Percentiles rank a stretch among this genome's conserved stretches.
Evolutionary conservation across 345 rosid genomes (phyloP).

Genomic region (Gossypium sturtianum): DNA sequence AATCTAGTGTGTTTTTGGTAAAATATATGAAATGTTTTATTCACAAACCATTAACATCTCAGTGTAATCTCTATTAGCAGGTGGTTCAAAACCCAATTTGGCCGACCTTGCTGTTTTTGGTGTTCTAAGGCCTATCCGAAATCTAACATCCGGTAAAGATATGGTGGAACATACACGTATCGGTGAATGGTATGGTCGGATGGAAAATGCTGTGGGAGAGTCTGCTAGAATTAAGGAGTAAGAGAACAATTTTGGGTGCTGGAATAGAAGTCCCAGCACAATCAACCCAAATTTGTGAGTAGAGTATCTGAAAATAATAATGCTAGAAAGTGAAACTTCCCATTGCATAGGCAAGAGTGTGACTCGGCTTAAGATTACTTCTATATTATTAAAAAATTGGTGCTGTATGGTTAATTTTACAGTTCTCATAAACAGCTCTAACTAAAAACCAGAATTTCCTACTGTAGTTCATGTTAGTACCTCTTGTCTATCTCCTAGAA

Average conservation of each 20-base stretch:
- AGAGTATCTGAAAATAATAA: background rate
- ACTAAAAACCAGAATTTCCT: background rate
- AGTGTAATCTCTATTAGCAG: slow-evolving; percentile 26
- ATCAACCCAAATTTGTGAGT: background rate
- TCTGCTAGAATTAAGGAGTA: slow-evolving; percentile 43
- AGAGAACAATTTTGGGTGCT: background rate
- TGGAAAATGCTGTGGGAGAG: slow-evolving; percentile 71
- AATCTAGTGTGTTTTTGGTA: background rate
- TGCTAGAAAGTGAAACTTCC: background rate
- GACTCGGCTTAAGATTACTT: background rate
- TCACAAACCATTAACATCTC: background rate
- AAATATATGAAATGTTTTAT: background rate
- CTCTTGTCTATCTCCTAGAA: background rate
- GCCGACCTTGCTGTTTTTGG: slow-evolving; percentile 93
- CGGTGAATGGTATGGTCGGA: slow-evolving; percentile 76
- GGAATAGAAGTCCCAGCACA: background rate
- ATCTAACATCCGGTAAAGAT: slow-evolving; percentile 74
- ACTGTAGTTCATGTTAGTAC: no score
- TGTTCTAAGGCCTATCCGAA: slow-evolving; percentile 82
- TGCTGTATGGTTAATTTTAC: background rate
- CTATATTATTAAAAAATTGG: background rate
- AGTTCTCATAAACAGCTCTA: background rate
- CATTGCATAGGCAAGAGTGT: background rate
- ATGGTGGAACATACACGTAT: slow-evolving; percentile 86
- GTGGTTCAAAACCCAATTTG: slow-evolving; percentile 75